Evolutionary conservation across 176 grass and related monocot genomes (phyloP).

Genomic region (Chrysopogon serrulatus): DNA sequence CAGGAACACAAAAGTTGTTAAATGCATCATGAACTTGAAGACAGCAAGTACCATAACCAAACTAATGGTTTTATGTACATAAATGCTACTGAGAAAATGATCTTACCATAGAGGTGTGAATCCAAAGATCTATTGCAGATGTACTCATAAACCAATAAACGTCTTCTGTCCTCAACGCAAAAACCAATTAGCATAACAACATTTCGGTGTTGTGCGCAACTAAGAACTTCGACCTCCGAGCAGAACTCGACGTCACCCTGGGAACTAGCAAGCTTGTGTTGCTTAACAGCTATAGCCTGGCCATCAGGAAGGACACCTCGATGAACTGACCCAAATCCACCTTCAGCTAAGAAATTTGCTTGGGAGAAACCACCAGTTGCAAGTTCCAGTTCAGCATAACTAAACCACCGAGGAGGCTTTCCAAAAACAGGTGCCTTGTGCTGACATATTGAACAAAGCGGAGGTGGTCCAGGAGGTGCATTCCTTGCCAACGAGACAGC

Average conservation of each 20-base stretch:
- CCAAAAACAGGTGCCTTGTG: slow-evolving; percentile 96
- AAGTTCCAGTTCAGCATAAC: slow-evolving; percentile 88
- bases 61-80: slow-evolving; percentile 3
- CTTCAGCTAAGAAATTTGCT: slow-evolving; percentile 97
- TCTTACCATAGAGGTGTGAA: slow-evolving; percentile 95
- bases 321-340: slow-evolving; percentile 99
- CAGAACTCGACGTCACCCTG: slow-evolving; percentile 98
- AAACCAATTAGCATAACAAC: slow-evolving; percentile 99
- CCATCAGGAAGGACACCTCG: slow-evolving; percentile 88
- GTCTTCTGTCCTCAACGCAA: slow-evolving; percentile 95
- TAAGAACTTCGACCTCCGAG: slow-evolving; percentile 98
- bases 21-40: not conserved
- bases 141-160: slow-evolving; percentile 96
- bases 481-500: slow-evolving; percentile 74
- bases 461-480: slow-evolving; percentile 88
- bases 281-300: slow-evolving; percentile 95
- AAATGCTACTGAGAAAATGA: not conserved
- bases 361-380: slow-evolving; percentile 91
- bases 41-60: not conserved
- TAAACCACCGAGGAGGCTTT: slow-evolving; percentile 97
- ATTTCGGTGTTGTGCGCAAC: slow-evolving; percentile 97
- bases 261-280: slow-evolving; percentile 95
- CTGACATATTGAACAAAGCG: slow-evolving; percentile 94
- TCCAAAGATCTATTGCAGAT: slow-evolving; percentile 99
- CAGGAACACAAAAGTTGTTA: not conserved